Evolutionary conservation across 2,329 filamentous ascomycete species (phyloP).

Genomic region (Tolypocladium tundrense): DNA sequence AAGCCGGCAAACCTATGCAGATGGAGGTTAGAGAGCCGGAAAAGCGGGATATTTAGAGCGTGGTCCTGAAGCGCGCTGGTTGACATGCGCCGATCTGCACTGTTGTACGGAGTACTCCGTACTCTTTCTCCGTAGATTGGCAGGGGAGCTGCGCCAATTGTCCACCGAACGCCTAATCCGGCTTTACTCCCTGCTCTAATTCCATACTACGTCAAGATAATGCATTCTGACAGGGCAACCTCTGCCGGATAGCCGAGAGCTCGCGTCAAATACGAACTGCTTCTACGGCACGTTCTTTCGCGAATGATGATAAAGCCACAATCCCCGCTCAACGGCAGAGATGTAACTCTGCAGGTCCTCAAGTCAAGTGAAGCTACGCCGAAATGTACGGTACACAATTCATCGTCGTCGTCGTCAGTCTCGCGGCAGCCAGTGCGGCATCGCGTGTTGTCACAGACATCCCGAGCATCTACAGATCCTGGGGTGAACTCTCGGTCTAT

Average conservation of each 20-base stretch:
- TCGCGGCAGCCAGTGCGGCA: not conserved
- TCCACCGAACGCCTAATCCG: not conserved
- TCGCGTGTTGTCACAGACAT: slow-evolving; percentile 16
- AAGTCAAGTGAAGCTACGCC: not conserved
- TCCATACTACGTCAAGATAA: not conserved
- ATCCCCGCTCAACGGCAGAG: not conserved
- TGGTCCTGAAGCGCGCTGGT: no score
- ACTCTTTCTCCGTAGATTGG: not conserved
- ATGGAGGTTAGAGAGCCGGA: no score
- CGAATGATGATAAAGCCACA: not conserved
- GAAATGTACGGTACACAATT: not conserved
- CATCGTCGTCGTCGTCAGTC: not conserved
- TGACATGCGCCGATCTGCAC: not conserved
- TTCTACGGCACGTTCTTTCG: not conserved
- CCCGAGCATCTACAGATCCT: slow-evolving; percentile 19
- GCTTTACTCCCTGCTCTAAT: not conserved
- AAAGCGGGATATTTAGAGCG: no score
- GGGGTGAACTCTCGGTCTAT: slow-evolving; percentile 38
- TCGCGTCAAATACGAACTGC: not conserved
- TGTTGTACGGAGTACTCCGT: not conserved
- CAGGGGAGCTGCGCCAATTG: not conserved
- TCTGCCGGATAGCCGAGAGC: not conserved
- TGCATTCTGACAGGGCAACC: not conserved
- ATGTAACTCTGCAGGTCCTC: not conserved
- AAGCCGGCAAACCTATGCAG: no score